phyloP scores from a whole-genome alignment of 2,329 filamentous ascomycete species.

The Epichloe coenophiala region DNA sequence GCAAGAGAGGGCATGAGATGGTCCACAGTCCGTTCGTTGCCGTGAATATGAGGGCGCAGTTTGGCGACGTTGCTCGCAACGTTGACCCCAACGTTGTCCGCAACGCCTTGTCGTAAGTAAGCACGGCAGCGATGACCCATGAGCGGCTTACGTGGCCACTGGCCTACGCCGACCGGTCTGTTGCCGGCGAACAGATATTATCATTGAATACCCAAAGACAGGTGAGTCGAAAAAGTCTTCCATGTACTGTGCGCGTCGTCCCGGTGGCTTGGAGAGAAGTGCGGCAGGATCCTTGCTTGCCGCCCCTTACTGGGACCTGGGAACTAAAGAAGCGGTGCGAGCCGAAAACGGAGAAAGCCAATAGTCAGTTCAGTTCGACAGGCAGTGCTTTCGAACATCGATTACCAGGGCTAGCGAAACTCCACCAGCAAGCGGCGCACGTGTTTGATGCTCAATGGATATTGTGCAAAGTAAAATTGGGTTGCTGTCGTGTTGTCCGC shows the following conservation, averaged over 20 bases:
- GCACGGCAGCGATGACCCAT: not conserved
- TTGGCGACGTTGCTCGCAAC: not conserved
- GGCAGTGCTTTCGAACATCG: not conserved
- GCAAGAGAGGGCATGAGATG: not conserved
- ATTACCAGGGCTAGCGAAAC: not conserved
- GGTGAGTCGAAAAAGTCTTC: not conserved
- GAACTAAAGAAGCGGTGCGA: conserved; percentile 22
- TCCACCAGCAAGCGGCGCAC: conserved; percentile 16
- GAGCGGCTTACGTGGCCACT: not conserved
- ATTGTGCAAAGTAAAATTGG: conserved; percentile 9
- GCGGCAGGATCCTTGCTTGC: conserved; percentile 12
- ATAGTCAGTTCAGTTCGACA: not conserved
- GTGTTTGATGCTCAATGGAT: conserved; percentile 22
- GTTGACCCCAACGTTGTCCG: no score
- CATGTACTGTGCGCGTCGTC: conserved; percentile 1
- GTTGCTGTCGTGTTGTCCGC: conserved; percentile 2
- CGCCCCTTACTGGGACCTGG: conserved; percentile 9
- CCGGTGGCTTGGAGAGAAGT: conserved; percentile 8
- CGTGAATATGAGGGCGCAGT: not conserved
- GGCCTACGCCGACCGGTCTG: not conserved
- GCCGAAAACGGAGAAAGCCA: conserved; percentile 17
- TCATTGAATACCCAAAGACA: not conserved
- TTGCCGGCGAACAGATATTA: not conserved
- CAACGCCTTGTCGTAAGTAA: not conserved
- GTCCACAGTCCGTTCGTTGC: not conserved